phyloP scores from a whole-genome alignment of 2,329 filamentous ascomycete species.

The Endoconidiophora laricicola region DNA sequence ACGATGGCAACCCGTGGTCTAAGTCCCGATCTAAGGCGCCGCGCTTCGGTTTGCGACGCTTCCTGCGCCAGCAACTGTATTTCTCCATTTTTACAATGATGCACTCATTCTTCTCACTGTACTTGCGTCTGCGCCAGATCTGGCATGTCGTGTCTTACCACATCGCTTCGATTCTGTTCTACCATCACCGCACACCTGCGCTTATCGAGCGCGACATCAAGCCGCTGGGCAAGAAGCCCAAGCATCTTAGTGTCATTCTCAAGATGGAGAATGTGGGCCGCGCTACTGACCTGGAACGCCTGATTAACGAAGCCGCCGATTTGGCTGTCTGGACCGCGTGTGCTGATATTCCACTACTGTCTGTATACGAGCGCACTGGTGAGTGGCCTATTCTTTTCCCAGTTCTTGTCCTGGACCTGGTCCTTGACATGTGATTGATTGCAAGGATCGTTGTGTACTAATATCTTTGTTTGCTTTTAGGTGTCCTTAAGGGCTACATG shows the following conservation, averaged over 20 bases:
- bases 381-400: slow-evolving; percentile 17
- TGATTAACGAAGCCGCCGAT: slow-evolving; percentile 84
- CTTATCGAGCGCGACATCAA: slow-evolving; percentile 79
- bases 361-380: slow-evolving; percentile 87
- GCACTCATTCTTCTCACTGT: slow-evolving; percentile 74
- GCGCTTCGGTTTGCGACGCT: slow-evolving; percentile 41
- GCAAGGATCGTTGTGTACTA: no score
- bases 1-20: slow-evolving; percentile 21
- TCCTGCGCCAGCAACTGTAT: slow-evolving; percentile 46
- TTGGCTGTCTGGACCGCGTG: slow-evolving; percentile 86
- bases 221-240: slow-evolving; percentile 54
- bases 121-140: slow-evolving; percentile 63
- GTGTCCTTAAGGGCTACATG: slow-evolving; percentile 76
- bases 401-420: not conserved
- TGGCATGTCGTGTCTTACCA: slow-evolving; percentile 67
- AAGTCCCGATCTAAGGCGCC: slow-evolving; percentile 19
- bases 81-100: slow-evolving; percentile 50
- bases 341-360: slow-evolving; percentile 72
- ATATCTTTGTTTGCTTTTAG: slow-evolving; percentile 26
- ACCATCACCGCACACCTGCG: slow-evolving; percentile 90
- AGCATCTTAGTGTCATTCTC: slow-evolving; percentile 76
- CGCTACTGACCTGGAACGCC: slow-evolving; percentile 56
- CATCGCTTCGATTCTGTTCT: slow-evolving; percentile 67
- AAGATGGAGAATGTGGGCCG: slow-evolving; percentile 53
- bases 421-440: no score